Base-by-base conservation (phyloP, 2,329 filamentous ascomycete species). In the Leptosphaerulina australis region DNA sequence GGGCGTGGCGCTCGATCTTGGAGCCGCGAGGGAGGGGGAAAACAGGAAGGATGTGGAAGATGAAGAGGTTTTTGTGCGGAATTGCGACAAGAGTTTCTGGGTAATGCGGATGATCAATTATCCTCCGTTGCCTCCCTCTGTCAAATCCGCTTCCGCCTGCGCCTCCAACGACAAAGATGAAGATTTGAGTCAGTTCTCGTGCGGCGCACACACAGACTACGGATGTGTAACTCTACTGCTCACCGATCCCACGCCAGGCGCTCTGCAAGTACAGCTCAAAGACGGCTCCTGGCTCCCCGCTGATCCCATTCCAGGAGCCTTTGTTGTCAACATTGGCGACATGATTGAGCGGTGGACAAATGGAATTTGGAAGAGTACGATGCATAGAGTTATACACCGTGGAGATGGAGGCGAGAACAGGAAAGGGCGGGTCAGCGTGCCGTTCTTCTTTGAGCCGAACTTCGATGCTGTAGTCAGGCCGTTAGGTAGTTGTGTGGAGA, bases 271-370 rank as follows among this genome's bases (percentile, higher is more conserved):
- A 15, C 63, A 69, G 9, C 65, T 70, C 41, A 74, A 75, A 55
- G 69, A 74, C 33, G 69, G 70, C 5, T 66, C 68, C 0, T 81
- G 78, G 78, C 65, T 80, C 0, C 63, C 70, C 25, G 77, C 77
- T 0, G 73, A 78, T 37, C 77, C 77, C 0, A 64, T 77, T 0
- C 66, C 70, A 2, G 77, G 75, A 12, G 68, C 74, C 0, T 78
- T 77, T 44, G 76, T 80, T 2, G 75, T 80, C 5, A 80, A 80
- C 53, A 75, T 80, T 35, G 77, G 77, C 0, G 77, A 80, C 54
- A 75, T 79, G 73, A 72, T 80, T 53, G 72, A 78, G 64, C 62
- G 74, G 33, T 77, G 75, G 74, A 77, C 76, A 12, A 74, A 74
- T 39, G 76, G 74, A 24, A 20, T 70, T 34, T 78, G 75, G 67